These are phyloP conservation scores for Monilinia laxa DNA, from an alignment of 2,329 filamentous ascomycete species.

Conservation along the genomic window DNA sequence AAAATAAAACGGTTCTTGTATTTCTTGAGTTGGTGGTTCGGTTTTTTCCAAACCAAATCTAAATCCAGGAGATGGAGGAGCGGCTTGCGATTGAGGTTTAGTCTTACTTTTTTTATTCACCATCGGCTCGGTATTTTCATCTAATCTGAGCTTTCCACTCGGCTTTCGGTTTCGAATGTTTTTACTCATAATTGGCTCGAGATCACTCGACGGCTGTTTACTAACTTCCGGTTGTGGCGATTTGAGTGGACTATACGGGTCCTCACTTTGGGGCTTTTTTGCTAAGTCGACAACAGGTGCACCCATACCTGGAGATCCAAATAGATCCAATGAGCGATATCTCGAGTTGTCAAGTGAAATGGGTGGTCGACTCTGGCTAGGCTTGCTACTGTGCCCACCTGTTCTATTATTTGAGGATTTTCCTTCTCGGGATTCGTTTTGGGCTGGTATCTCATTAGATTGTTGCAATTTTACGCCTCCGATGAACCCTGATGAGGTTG, in stretches of 20 bases:
- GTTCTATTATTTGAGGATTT: conserved; percentile 10
- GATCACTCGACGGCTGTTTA: not conserved
- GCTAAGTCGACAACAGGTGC: not conserved
- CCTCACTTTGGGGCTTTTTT: not conserved
- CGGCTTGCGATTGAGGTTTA: not conserved
- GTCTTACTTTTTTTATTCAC: conserved; percentile 5
- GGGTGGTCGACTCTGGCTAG: conserved; percentile 17
- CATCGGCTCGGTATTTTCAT: not conserved
- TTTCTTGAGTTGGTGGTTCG: not conserved
- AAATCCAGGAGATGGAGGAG: conserved; percentile 18
- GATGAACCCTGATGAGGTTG: conserved; percentile 32
- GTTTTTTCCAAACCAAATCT: conserved; percentile 15
- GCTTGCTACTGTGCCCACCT: not conserved
- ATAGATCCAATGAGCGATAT: conserved; percentile 15
- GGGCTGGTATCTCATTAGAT: conserved; percentile 30
- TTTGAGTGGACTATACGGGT: not conserved
- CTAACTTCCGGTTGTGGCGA: not conserved
- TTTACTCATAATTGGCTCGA: conserved; percentile 19
- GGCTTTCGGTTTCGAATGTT: conserved; percentile 13
- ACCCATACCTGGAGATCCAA: not conserved
- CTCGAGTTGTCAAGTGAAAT: conserved; percentile 17
- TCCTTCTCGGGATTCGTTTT: conserved; percentile 24
- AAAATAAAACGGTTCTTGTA: conserved; percentile 15
- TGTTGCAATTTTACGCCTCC: conserved; percentile 39
- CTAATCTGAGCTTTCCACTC: not conserved